Evolutionary conservation across 345 rosid genomes (phyloP).

Genomic region (Syzygium oleosum): DNA sequence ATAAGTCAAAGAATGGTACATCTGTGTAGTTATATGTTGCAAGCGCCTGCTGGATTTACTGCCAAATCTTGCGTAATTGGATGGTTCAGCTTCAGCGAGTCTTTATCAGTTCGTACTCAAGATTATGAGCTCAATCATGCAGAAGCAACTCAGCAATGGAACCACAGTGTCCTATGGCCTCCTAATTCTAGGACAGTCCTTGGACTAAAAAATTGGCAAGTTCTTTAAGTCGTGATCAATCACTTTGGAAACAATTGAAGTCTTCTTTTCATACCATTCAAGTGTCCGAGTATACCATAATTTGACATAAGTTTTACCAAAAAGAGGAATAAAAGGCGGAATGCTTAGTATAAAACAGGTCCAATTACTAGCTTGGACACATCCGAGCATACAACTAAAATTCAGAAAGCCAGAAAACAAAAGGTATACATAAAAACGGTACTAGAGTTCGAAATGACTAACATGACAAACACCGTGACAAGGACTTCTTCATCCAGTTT

Average conservation of each 20-base stretch:
- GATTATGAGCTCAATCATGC: background rate
- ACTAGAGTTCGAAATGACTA: background rate
- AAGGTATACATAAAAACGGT: background rate
- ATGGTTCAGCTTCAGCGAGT: background rate
- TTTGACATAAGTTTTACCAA: background rate
- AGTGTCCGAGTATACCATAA: background rate
- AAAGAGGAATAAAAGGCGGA: background rate
- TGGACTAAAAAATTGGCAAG: background rate
- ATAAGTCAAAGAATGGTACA: background rate
- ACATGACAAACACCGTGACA: background rate
- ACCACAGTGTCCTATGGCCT: background rate
- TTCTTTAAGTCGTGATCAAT: background rate
- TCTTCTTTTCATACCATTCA: background rate
- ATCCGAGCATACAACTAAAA: background rate
- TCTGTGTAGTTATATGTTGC: background rate
- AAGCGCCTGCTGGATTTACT: background rate
- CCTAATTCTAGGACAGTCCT: background rate
- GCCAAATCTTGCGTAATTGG: background rate
- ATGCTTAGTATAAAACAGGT: background rate
- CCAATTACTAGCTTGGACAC: background rate
- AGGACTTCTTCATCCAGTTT: background rate
- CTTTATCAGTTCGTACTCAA: background rate
- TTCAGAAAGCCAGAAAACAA: background rate
- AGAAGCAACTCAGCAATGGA: background rate
- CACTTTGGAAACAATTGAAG: background rate